Evolutionary conservation across 129 eudicot genomes (phyloP), one percentile per base, ranked within the genome.

Genomic region (Helianthus tuberosus): DNA sequence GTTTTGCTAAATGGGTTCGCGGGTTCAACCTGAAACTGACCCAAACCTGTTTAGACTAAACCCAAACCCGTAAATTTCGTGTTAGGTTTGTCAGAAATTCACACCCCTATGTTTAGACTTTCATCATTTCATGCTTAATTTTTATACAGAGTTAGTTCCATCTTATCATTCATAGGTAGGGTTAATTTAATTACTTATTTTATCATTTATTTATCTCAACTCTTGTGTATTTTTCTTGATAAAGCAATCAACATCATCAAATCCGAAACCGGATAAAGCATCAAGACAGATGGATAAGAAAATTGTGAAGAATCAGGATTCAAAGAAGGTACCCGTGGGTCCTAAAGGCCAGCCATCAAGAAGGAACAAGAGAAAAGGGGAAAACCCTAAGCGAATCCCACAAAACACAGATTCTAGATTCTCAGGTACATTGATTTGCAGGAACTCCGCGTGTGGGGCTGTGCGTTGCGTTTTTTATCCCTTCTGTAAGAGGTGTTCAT

Each of bases 401-500:
- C 85, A 81, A 1, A 51, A 71, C 49, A 32, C 87, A 35, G 90
- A 85, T 80, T 46, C 87, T 3, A 77, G 44, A 66, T 47, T 72
- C 51, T 79, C 89, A 60, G 75, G 67, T 75, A 75, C 87, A 29
- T 84, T 88, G 86, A 81, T 88, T 74, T 93, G 98, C 80, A 86
- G 81, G 61, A 93, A 93, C 72, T 76, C 93, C 50, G 96, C 98
- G 3, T 93, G 98, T 74, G 81, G 92, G 72, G 96, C 96, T 29
- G 61, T 77, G 57, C 82, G 88, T 57, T 88, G 89, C 14, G 27
- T 68, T 8, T 89, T 77, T 63, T 95, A 93, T 71, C 72, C 89
- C 11, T 93, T 93, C 76, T 93, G 98, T 82, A 85, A 82, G 80
- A 78, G 96, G 87, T 93, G 98, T 71, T 89, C 98, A 46, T 93